These are phyloP conservation scores for Calonectria pseudoreteaudii DNA, from an alignment of 2,329 filamentous ascomycete species.

Conservation along the genomic window DNA sequence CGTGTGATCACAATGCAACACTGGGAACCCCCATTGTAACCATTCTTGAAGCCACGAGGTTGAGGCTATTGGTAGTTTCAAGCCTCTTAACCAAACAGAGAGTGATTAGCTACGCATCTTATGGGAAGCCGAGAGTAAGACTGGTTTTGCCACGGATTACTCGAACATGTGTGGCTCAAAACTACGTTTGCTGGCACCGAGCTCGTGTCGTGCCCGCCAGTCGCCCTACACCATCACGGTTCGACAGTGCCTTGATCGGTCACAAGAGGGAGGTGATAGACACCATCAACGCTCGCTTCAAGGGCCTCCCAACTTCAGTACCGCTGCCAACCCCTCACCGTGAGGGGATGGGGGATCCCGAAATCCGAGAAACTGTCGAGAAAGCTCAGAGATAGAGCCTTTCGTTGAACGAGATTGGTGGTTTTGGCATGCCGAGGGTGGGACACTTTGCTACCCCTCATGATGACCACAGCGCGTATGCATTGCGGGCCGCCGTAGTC, in stretches of 20 bases:
- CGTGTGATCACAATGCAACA: slow-evolving; percentile 16
- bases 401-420: neutral
- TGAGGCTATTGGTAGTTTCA: slow-evolving; percentile 6
- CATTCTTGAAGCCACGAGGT: neutral
- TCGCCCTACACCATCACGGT: slow-evolving; percentile 16
- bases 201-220: slow-evolving; percentile 1
- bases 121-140: neutral
- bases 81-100: slow-evolving; percentile 1
- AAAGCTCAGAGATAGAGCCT: neutral
- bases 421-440: neutral
- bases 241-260: neutral
- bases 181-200: neutral
- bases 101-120: neutral
- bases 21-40: slow-evolving; percentile 3
- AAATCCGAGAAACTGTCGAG: slow-evolving; percentile 24
- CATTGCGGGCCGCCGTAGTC: neutral
- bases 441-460: neutral
- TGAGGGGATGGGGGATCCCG: slow-evolving; percentile 10
- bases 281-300: slow-evolving; percentile 1
- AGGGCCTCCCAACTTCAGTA: neutral
- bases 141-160: neutral
- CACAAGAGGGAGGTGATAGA: neutral
- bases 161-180: neutral
- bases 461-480: neutral
- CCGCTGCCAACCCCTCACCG: neutral